A percentile compares a stretch with the other conserved stretches of the same genome.
Conservation (phyloP, 176 grass and related monocot genomes). For the Rhynchospora tenuis region DNA sequence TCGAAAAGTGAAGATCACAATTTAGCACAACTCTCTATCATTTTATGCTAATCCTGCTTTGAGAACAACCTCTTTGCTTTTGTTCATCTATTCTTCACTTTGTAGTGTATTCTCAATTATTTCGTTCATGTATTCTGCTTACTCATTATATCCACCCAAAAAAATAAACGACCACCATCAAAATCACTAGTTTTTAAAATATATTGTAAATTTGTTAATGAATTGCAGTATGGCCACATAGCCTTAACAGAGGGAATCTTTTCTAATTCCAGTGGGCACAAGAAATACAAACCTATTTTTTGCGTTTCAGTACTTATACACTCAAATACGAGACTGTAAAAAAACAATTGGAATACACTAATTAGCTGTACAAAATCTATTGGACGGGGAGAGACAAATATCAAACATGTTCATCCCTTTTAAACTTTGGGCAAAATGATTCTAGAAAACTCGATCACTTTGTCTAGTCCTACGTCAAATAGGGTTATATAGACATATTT, state of each 20-base stretch:
- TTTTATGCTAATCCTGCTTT: constrained; percentile 20
- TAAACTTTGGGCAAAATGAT: not conserved
- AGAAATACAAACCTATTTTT: not conserved
- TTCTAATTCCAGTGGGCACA: not conserved
- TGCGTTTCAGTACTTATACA: not conserved
- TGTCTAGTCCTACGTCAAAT: not conserved
- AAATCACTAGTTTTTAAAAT: not conserved
- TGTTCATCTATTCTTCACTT: constrained; percentile 15
- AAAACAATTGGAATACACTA: not conserved
- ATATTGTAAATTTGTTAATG: not conserved
- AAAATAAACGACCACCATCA: not conserved
- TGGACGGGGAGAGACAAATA: not conserved
- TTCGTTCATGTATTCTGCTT: not conserved
- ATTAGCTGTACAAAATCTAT: not conserved
- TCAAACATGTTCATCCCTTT: not conserved
- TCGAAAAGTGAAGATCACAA: constrained; percentile 12
- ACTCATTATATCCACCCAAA: not conserved
- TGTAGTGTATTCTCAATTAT: constrained; percentile 23
- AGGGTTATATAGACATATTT: not conserved
- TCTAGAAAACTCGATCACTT: not conserved
- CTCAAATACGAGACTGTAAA: not conserved
- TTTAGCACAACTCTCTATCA: not conserved
- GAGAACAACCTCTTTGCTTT: constrained; percentile 10
- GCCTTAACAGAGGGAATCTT: not conserved
- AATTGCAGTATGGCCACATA: too few species aligned